A percentile compares a stretch with the other conserved stretches of the same genome.
phyloP scores from a whole-genome alignment of 2,329 filamentous ascomycete genomes.

The Hortaea sp. region DNA sequence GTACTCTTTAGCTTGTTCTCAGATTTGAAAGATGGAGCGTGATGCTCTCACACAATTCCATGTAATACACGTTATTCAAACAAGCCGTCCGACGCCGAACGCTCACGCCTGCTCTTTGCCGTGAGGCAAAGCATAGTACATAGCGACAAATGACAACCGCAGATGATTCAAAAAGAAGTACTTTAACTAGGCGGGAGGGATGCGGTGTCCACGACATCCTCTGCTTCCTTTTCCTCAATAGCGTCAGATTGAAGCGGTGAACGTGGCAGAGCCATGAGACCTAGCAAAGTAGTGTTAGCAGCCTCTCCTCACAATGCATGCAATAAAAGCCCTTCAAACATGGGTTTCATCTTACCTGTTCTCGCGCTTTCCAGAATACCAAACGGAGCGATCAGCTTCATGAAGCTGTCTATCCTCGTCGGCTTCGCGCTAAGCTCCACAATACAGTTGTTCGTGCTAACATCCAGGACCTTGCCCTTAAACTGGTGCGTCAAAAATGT shows the following conservation, averaged over 20 bases:
- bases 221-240: slow-evolving; percentile 72
- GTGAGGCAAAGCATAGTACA: background rate
- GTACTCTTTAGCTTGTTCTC: too few species aligned
- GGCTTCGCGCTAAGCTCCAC: slow-evolving; percentile 95
- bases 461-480: slow-evolving; percentile 92
- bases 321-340: background rate
- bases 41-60: too few species aligned
- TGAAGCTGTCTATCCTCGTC: slow-evolving; percentile 87
- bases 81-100: background rate
- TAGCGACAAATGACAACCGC: background rate
- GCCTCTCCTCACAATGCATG: background rate
- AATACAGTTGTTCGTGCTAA: slow-evolving; percentile 97
- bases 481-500: slow-evolving; percentile 97
- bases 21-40: too few species aligned
- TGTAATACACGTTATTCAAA: too few species aligned
- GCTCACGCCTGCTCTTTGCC: background rate
- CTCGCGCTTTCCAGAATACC: slow-evolving; percentile 93
- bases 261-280: slow-evolving; percentile 90
- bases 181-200: slow-evolving; percentile 77
- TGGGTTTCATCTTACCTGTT: slow-evolving; percentile 48
- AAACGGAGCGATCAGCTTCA: slow-evolving; percentile 89
- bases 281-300: slow-evolving; percentile 23
- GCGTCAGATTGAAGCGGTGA: slow-evolving; percentile 74
- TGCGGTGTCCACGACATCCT: slow-evolving; percentile 90
- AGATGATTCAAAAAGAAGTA: background rate